phyloP scores from a whole-genome alignment of 805 yeast species.

The Candida andamanensis region DNA sequence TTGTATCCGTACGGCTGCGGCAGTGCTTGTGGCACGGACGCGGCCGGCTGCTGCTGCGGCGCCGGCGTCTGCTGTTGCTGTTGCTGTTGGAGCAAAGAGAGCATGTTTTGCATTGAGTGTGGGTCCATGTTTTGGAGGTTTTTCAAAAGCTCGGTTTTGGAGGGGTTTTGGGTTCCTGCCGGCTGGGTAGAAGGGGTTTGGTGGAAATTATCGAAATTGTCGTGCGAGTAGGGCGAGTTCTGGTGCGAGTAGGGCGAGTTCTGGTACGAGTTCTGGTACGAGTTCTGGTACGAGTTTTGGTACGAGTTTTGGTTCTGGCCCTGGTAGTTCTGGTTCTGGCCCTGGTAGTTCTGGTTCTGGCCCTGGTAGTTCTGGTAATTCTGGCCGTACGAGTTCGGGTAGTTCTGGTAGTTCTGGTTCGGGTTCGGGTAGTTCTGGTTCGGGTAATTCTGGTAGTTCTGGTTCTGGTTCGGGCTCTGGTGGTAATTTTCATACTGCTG shows the following conservation, averaged over 20 bases:
- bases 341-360: background rate
- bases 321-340: background rate
- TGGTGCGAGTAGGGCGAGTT: background rate
- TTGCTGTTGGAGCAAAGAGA: conserved; percentile 24
- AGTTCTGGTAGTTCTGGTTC: no score
- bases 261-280: no score
- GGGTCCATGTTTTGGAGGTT: conserved; percentile 26
- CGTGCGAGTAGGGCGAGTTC: no score
- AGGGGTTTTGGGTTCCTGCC: no score
- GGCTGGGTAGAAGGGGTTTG: no score
- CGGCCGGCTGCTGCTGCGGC: background rate
- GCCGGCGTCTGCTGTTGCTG: conserved; percentile 14
- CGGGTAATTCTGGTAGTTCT: no score
- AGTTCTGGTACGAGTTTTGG: no score
- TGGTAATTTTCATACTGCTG: no score
- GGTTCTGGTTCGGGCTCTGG: no score
- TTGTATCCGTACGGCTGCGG: conserved; percentile 9
- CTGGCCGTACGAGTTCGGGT: no score
- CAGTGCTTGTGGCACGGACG: conserved; percentile 10
- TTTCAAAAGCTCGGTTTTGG: conserved; percentile 5
- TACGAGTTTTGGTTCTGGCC: conserved; percentile 4
- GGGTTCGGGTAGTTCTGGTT: no score
- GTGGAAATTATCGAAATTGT: no score
- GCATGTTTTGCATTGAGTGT: conserved; percentile 27
- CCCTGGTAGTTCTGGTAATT: background rate